A percentile compares a stretch with the other conserved stretches of the same genome.
These are phyloP conservation scores for Solanum chilense DNA, from an alignment of 257 asterid species.

Conservation along the genomic window DNA sequence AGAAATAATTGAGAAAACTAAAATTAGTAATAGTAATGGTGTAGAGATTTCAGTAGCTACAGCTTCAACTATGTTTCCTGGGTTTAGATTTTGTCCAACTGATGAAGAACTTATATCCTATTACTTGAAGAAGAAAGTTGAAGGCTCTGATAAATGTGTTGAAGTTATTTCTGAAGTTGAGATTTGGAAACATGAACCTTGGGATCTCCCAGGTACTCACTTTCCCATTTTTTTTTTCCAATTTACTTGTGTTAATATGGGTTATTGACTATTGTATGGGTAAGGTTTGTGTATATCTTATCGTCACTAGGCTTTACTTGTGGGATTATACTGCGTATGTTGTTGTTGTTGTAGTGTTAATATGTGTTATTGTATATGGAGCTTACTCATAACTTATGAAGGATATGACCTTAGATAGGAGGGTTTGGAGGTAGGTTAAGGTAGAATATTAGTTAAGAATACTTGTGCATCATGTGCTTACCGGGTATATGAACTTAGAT, in stretches of 20 bases:
- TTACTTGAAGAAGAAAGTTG: conserved; percentile 59
- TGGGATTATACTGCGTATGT: not conserved
- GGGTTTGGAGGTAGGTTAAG: not conserved
- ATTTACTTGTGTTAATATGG: not conserved
- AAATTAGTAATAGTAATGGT: not conserved
- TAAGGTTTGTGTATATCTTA: not conserved
- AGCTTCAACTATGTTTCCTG: conserved; percentile 68
- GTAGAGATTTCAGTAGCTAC: conserved; percentile 53
- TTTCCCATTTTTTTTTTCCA: not conserved
- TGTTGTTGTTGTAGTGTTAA: not conserved
- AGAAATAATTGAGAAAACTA: not conserved
- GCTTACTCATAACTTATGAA: not conserved
- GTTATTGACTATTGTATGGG: not conserved
- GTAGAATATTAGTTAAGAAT: not conserved
- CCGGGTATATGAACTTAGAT: not conserved
- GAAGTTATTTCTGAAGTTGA: conserved; percentile 73
- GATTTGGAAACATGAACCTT: conserved; percentile 73
- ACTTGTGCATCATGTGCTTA: not conserved
- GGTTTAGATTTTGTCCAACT: conserved; percentile 78
- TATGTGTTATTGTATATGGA: not conserved
- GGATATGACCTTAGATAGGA: not conserved
- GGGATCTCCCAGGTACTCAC: conserved; percentile 82
- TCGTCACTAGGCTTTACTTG: not conserved
- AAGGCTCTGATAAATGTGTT: conserved; percentile 35
- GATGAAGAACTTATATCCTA: conserved; percentile 70